Evolutionary conservation across 2,329 filamentous ascomycete genomes (phyloP).

Genomic region (Penicillium palitans): DNA sequence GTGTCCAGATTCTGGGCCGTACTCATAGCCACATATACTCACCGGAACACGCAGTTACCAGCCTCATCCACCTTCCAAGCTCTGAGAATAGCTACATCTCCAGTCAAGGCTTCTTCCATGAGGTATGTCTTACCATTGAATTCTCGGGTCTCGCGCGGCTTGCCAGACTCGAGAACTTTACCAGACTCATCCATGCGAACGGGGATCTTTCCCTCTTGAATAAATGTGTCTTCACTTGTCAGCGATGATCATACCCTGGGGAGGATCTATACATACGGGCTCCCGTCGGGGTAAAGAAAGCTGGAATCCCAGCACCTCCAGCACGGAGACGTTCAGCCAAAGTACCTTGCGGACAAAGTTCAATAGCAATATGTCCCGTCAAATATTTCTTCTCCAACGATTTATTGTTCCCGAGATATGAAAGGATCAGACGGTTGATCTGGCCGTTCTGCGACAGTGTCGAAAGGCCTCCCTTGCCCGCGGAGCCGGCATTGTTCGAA

Average conservation of each 20-base stretch:
- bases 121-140: constrained; percentile 73
- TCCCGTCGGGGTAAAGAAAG: constrained; percentile 77
- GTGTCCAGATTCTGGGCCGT: neutral
- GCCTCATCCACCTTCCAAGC: constrained; percentile 75
- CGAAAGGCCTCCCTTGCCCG: constrained; percentile 67
- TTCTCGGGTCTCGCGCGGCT: constrained; percentile 67
- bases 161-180: constrained; percentile 70
- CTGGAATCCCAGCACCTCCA: constrained; percentile 73
- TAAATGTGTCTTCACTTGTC: constrained; percentile 32
- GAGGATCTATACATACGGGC: constrained; percentile 51
- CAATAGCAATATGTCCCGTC: constrained; percentile 70
- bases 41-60: constrained; percentile 78
- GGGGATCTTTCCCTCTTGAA: constrained; percentile 52
- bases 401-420: constrained; percentile 77
- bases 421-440: constrained; percentile 69
- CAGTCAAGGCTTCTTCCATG: constrained; percentile 74
- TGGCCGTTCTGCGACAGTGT: constrained; percentile 69
- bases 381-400: constrained; percentile 72
- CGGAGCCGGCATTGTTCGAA: constrained; percentile 76
- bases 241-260: neutral
- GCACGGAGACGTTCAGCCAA: constrained; percentile 59
- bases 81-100: constrained; percentile 74
- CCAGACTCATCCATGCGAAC: constrained; percentile 80
- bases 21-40: constrained; percentile 17
- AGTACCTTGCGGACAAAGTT: constrained; percentile 71